Evolutionary conservation across 768 basidiomycete genomes (phyloP).

Genomic region (Lactifluus rugatus): DNA sequence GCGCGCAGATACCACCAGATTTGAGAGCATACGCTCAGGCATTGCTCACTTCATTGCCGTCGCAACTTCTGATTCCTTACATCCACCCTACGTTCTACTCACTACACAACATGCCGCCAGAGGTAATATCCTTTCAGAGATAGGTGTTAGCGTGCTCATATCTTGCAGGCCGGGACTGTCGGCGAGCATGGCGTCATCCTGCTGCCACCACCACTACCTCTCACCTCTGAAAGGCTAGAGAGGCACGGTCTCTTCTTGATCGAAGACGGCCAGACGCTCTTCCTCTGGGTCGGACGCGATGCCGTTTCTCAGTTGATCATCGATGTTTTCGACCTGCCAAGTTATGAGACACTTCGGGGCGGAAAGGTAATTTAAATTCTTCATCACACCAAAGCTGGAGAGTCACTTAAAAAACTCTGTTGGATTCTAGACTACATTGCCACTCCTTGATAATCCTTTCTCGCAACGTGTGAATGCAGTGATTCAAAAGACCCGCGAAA

Average conservation of each 20-base stretch:
- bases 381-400: not conserved
- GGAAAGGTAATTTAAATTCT: conserved; percentile 64
- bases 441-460: conserved; percentile 84
- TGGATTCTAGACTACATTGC: conserved; percentile 64
- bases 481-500: conserved; percentile 88
- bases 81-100: conserved; percentile 94
- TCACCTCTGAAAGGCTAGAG: conserved; percentile 92
- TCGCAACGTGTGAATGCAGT: conserved; percentile 93
- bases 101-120: conserved; percentile 90
- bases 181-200: conserved; percentile 83
- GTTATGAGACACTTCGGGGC: conserved; percentile 80
- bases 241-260: conserved; percentile 93
- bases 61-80: conserved; percentile 86
- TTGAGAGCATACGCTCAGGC: conserved; percentile 93
- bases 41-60: conserved; percentile 81
- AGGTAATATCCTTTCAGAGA: conserved; percentile 39
- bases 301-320: conserved; percentile 90
- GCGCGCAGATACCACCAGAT: conserved; percentile 94
- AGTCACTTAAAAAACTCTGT: not conserved
- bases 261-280: conserved; percentile 95
- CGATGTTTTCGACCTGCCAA: conserved; percentile 89
- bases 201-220: conserved; percentile 78
- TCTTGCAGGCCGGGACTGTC: conserved; percentile 71
- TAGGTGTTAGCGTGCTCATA: conserved; percentile 6
- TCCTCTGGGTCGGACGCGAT: conserved; percentile 97